Base-by-base conservation (phyloP, 768 basidiomycete species). In the Suillus decipiens region DNA sequence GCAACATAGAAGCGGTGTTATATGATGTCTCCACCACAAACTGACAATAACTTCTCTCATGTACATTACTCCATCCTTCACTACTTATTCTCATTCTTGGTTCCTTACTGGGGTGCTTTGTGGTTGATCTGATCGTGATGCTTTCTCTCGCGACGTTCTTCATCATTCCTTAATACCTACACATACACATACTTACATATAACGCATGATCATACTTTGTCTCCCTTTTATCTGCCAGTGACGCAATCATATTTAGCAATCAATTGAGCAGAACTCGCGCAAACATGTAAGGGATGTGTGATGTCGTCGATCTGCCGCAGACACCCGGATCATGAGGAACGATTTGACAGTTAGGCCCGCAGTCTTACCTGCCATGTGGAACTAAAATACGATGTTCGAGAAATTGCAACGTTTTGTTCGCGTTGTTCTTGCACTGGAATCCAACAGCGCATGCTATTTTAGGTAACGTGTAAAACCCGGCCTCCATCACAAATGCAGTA, bases 101-200 rank as follows among this genome's bases (percentile, higher is more conserved):
- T 70, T 65, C 63, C 55, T 64, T 60, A 66, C 70, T 55, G 65
- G 65, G 51, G 56, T 66, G 64, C 45, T 61, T 60, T 59, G 33
- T 68, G 63, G 39, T 64, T 61, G 66, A 66, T 66, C 58, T 63
- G 61, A 65, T 61, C 28, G 39, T 10, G 34, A 56, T 67, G 66
- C 70, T 71, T 66, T 72, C 70, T 55, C 69, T 70, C 64, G 67
- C 71, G 68, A 73, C 70, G 70, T 71, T 74, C 72, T 57, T 41
- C 37, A 56, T 56, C 37, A 41, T 57, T 57, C 11, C 17, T 19
- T 57, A 57, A 57, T 57, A 57, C 56, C 56, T 41, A 57, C 39
- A 41, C 56, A 41, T 41, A 57, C 39, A 41, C 56, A 41, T 57
- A 57, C 39, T 28, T 57, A 57, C 56, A 57, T 31, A 57, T 41